Percentiles rank a stretch among this genome's conserved stretches.
These are phyloP conservation scores for Veloboletus limbatus DNA, from an alignment of 1,284 basidiomycete species.

Conservation along the genomic window DNA sequence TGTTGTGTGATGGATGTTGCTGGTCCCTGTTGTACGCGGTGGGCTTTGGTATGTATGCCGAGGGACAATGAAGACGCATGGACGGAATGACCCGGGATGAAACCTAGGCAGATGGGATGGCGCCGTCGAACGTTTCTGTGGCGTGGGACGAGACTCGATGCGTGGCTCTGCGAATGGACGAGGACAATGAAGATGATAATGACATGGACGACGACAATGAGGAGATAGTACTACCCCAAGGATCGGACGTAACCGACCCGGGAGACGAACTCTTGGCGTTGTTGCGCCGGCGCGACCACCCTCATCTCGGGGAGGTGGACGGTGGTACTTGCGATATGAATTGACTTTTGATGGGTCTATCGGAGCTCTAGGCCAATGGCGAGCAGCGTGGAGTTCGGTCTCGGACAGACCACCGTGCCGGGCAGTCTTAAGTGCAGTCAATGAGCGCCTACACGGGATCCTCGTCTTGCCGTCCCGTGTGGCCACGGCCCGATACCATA, in stretches of 20 bases:
- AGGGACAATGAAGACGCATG: slow-evolving; percentile 9
- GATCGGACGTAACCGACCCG: not conserved
- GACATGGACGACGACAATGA: not conserved
- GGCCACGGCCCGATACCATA: not conserved
- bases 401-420: too few species aligned
- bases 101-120: too few species aligned
- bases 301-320: not conserved
- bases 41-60: not conserved
- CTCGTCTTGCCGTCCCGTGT: not conserved
- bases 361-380: too few species aligned
- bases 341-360: not conserved
- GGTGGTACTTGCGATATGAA: not conserved
- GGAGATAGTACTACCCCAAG: slow-evolving; percentile 4
- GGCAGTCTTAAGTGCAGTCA: too few species aligned
- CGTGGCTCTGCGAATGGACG: too few species aligned
- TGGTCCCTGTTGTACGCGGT: slow-evolving; percentile 1
- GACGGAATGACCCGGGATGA: not conserved
- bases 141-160: not conserved
- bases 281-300: not conserved
- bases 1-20: slow-evolving; percentile 2
- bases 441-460: not conserved
- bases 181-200: not conserved
- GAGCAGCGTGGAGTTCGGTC: not conserved
- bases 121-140: not conserved
- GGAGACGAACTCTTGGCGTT: not conserved